A percentile compares a stretch with the other conserved stretches of the same genome.
phyloP scores from a whole-genome alignment of 2,329 filamentous ascomycete genomes.

The Arthroderma uncinatum region DNA sequence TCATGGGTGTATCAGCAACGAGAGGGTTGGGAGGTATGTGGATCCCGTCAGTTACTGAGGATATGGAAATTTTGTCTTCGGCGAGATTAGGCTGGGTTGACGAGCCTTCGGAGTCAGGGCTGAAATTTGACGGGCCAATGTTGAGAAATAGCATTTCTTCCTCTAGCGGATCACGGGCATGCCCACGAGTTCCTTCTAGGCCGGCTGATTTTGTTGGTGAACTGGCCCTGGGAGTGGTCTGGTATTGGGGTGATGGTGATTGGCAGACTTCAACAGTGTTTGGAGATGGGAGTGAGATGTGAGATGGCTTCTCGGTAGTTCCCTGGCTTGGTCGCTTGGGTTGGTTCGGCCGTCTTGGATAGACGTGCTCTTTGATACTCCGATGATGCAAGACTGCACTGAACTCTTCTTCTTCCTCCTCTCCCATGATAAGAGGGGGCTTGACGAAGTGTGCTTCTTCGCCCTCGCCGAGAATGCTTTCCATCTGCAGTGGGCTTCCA shows the following conservation, averaged over 20 bases:
- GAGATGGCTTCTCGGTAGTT: neutral
- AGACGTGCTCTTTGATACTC: neutral
- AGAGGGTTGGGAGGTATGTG: neutral
- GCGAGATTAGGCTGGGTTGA: neutral
- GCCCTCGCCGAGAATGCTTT: slow-evolving; percentile 49
- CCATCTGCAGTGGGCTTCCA: slow-evolving; percentile 43
- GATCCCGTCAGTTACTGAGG: neutral
- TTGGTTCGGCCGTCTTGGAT: neutral
- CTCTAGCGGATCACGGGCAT: slow-evolving; percentile 53
- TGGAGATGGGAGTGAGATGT: neutral
- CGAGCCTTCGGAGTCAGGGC: slow-evolving; percentile 23
- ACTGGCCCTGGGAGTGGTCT: slow-evolving; percentile 22
- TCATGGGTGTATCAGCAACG: neutral
- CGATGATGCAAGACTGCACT: neutral
- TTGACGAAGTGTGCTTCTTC: slow-evolving; percentile 44
- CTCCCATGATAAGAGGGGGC: slow-evolving; percentile 44
- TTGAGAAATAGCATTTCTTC: slow-evolving; percentile 60
- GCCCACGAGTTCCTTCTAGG: slow-evolving; percentile 43
- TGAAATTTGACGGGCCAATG: slow-evolving; percentile 53
- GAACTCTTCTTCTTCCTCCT: slow-evolving; percentile 30
- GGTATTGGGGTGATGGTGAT: slow-evolving; percentile 1
- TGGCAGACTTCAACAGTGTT: neutral
- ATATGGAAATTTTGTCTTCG: slow-evolving; percentile 5
- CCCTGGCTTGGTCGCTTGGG: slow-evolving; percentile 10
- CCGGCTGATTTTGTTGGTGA: slow-evolving; percentile 28